Evolutionary conservation across 768 basidiomycete species (phyloP), one percentile per base, ranked within the genome.

Genomic region (Pleurotus salmoneostramineus): DNA sequence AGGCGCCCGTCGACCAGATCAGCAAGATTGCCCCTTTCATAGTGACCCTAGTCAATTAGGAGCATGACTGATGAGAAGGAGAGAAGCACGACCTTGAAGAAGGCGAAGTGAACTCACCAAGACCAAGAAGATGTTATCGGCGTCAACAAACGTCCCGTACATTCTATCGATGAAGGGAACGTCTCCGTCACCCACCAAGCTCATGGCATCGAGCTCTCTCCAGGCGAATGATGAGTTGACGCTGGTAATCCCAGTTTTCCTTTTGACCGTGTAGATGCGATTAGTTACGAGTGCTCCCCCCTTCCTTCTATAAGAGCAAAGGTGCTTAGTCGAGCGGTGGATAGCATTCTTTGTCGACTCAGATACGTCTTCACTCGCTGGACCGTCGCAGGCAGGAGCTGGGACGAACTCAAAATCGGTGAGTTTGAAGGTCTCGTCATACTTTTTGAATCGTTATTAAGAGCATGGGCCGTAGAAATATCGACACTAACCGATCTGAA

Each of bases 131-230:
- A 55, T 55, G 34, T 43, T 55, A 36, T 55, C 40, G 4, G 36
- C 40, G 34, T 55, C 52, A 14, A 55, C 40, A 55, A 55, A 55
- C 40, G 52, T 55, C 40, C 52, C 52, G 27, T 55, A 55, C 52
- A 55, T 43, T 27, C 32, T 55, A n/a, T 55, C 52, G 37, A 55
- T 40, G 32, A 55, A 55, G n/a, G 52, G 35, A 6, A 32, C 40
- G 0, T 31, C 37, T 11, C n/a, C 27, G 15, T 34, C 2, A 34
- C n/a, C 15, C 2, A 55, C 4, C 10, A 44, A 0, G 15, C 21
- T 15, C 52, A 55, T 55, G 1, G 43, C 52, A n/a, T 55, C 52
- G 37, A 55, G 27, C 52, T 55, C 52, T 40, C 52, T 43, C 52
- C 52, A 55, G 3, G 52, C 52, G 2, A 36, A 36, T n/a, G 6